These are phyloP conservation scores for Lachnellula subtilissima DNA, from an alignment of 2,329 filamentous ascomycete species.

Conservation along the genomic window DNA sequence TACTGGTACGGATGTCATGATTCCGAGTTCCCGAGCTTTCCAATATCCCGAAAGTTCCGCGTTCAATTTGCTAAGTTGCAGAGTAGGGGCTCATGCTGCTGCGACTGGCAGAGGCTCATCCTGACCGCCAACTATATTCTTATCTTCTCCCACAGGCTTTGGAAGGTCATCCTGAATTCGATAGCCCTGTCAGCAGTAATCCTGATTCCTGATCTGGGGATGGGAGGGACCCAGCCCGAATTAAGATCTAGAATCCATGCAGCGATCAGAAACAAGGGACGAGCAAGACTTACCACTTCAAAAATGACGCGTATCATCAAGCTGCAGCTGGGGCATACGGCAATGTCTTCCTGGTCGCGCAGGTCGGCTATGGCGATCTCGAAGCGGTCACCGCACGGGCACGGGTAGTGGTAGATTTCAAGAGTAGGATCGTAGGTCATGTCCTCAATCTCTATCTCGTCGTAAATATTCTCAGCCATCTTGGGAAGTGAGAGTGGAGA, in stretches of 20 bases:
- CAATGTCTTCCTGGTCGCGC: conserved; percentile 85
- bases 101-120: neutral
- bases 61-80: neutral
- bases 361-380: conserved; percentile 83
- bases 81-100: neutral
- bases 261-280: neutral
- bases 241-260: no score
- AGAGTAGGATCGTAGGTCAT: conserved; percentile 83
- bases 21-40: no score
- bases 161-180: conserved; percentile 45
- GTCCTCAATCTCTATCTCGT: conserved; percentile 98
- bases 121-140: conserved; percentile 23
- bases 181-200: conserved; percentile 3
- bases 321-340: conserved; percentile 96
- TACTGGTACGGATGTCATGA: no score
- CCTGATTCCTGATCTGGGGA: neutral
- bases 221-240: neutral
- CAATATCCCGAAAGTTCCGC: neutral
- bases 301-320: conserved; percentile 95
- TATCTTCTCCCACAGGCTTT: conserved; percentile 32
- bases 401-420: conserved; percentile 93
- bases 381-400: conserved; percentile 94
- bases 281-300: conserved; percentile 58
- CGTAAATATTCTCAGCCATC: conserved; percentile 72
- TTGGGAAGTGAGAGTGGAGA: neutral